Conservation (phyloP, 139 green algal species). For the Mychonastes homosphaera region DNA sequence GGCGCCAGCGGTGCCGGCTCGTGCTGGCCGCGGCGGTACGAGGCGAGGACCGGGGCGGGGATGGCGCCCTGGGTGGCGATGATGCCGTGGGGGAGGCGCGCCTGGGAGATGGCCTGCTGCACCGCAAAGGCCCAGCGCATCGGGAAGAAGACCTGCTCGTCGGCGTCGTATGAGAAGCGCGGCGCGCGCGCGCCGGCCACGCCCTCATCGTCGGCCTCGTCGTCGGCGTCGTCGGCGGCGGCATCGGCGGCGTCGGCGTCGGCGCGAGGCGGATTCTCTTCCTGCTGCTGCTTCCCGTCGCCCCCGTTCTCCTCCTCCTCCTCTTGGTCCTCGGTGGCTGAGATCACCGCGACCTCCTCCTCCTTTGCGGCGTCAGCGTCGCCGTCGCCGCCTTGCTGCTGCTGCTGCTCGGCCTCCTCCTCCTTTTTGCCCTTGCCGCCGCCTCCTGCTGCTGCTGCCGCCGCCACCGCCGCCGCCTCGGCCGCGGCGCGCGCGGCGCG, state of each 20-base stretch:
- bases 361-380: not conserved
- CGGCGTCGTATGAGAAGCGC: not conserved
- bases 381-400: not conserved
- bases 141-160: not conserved
- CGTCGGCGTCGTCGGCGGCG: not conserved
- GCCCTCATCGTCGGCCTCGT: not conserved
- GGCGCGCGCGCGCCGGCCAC: not conserved
- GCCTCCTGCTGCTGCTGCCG: not conserved
- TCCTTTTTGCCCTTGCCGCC: too few species aligned
- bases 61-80: too few species aligned
- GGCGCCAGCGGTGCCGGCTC: too few species aligned
- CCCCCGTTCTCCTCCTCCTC: too few species aligned
- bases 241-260: not conserved
- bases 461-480: not conserved
- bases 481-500: not conserved
- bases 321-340: not conserved
- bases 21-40: too few species aligned
- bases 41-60: too few species aligned
- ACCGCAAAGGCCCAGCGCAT: too few species aligned
- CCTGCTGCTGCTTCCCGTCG: not conserved
- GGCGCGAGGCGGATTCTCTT: not conserved
- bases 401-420: slow-evolving; percentile 4
- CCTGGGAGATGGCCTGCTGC: not conserved
- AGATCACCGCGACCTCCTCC: not conserved
- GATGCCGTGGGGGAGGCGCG: too few species aligned